Conservation (phyloP, 1,139 yeast genomes). For the Candida gigantensis region DNA sequence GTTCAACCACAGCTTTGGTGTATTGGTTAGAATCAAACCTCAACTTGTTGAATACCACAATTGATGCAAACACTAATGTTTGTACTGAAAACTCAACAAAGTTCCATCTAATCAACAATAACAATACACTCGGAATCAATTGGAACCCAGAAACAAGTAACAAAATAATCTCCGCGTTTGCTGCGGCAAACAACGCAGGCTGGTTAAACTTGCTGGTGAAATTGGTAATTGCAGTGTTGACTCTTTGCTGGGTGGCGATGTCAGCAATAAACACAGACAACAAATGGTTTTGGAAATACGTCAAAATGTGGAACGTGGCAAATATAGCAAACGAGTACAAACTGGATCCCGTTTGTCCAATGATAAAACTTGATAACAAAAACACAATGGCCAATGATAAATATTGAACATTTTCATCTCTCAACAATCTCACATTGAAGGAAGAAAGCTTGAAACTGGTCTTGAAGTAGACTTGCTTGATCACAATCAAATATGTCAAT, state of each 20-base stretch:
- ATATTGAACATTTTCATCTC: conserved; percentile 56
- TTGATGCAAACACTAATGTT: conserved; percentile 25
- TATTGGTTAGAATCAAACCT: conserved; percentile 45
- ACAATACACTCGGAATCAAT: conserved; percentile 14
- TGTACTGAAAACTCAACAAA: conserved; percentile 18
- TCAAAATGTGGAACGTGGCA: conserved; percentile 56
- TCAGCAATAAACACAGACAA: conserved; percentile 23
- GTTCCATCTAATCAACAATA: conserved; percentile 26
- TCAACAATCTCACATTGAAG: conserved; percentile 20
- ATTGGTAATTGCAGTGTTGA: conserved; percentile 28
- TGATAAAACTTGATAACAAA: conserved; percentile 29
- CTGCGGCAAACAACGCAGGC: conserved; percentile 47
- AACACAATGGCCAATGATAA: conserved; percentile 43
- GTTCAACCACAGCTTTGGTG: conserved; percentile 40
- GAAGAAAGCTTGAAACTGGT: conserved; percentile 15
- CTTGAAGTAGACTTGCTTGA: conserved; percentile 47
- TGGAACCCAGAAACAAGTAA: conserved; percentile 14
- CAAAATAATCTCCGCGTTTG: conserved; percentile 43
- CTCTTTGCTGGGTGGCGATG: conserved; percentile 21
- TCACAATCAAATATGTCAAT: conserved; percentile 48
- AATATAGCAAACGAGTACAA: conserved; percentile 57
- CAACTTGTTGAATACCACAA: conserved; percentile 46
- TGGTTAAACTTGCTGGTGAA: conserved; percentile 46
- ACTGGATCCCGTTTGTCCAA: conserved; percentile 37
- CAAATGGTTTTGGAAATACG: conserved; percentile 45